A percentile compares a stretch with the other conserved stretches of the same genome.
phyloP scores from a whole-genome alignment of 129 eudicot genomes.

The Helianthus annuus region HanXRQr2.0-SUNRISE NC_035445.2:100706773-100707272 shows the following conservation, averaged over 20 bases:
- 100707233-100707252: conserved; percentile 10
- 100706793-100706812: conserved; percentile 52
- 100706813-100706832: conserved; percentile 50
- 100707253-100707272: conserved; percentile 31
- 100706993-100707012: conserved; percentile 48
- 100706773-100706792: conserved; percentile 47
- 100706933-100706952: conserved; percentile 40
- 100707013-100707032: conserved; percentile 48
- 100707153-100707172: too few species aligned
- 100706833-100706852: conserved; percentile 44
- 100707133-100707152: conserved; percentile 28
- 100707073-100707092: conserved; percentile 51
- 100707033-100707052: conserved; percentile 40
- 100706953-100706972: conserved; percentile 44
- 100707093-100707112: conserved; percentile 38
- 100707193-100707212: conserved; percentile 7
- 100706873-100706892: conserved; percentile 45
- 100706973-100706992: conserved; percentile 43
- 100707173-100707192: not conserved
- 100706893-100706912: conserved; percentile 38
- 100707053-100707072: conserved; percentile 42
- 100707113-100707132: conserved; percentile 28
- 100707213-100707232: conserved; percentile 25
- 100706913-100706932: conserved; percentile 43
- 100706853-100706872: conserved; percentile 59